Evolutionary conservation across 176 grass and related monocot species (phyloP).

Genomic region (Aegilops sharonensis): DNA sequence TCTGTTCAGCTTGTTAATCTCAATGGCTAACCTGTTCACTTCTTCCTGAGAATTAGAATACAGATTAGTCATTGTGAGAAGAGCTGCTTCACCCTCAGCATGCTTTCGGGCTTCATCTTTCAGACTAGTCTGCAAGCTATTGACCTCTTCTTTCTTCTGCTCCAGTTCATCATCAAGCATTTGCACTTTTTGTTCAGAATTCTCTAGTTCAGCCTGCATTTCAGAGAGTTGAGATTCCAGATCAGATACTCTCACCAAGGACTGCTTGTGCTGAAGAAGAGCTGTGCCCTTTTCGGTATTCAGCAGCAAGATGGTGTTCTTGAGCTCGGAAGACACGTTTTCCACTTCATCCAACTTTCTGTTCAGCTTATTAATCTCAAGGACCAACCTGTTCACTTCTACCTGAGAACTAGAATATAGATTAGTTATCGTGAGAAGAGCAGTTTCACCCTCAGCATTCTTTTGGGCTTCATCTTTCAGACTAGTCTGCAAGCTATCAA

Average conservation of each 20-base stretch:
- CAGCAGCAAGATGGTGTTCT: slow-evolving; percentile 12
- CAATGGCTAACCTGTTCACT: background rate
- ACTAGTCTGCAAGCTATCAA: slow-evolving; percentile 12
- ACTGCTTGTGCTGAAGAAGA: slow-evolving; percentile 19
- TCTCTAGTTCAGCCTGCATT: slow-evolving; percentile 9
- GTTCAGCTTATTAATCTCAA: slow-evolving; percentile 36
- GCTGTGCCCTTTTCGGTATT: background rate
- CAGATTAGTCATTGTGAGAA: background rate
- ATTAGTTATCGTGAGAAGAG: slow-evolving; percentile 12
- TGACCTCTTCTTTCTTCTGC: slow-evolving; percentile 34
- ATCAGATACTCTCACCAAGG: slow-evolving; percentile 29
- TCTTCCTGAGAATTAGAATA: slow-evolving; percentile 19
- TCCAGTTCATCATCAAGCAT: slow-evolving; percentile 37
- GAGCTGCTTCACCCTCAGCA: background rate
- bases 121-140: slow-evolving; percentile 12
- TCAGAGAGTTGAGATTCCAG: slow-evolving; percentile 23
- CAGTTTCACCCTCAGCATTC: background rate
- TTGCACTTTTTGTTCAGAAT: slow-evolving; percentile 18
- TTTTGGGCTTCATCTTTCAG: slow-evolving; percentile 20
- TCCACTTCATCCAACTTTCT: slow-evolving; percentile 48
- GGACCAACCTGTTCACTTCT: slow-evolving; percentile 4
- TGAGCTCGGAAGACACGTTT: slow-evolving; percentile 14
- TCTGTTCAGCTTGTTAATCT: slow-evolving; percentile 41
- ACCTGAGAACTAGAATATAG: slow-evolving; percentile 10
- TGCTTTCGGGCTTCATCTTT: slow-evolving; percentile 7